Evolutionary conservation across 2,329 filamentous ascomycete species (phyloP), one percentile per base, ranked within the genome.

Genomic region (Alternaria infectoria): DNA sequence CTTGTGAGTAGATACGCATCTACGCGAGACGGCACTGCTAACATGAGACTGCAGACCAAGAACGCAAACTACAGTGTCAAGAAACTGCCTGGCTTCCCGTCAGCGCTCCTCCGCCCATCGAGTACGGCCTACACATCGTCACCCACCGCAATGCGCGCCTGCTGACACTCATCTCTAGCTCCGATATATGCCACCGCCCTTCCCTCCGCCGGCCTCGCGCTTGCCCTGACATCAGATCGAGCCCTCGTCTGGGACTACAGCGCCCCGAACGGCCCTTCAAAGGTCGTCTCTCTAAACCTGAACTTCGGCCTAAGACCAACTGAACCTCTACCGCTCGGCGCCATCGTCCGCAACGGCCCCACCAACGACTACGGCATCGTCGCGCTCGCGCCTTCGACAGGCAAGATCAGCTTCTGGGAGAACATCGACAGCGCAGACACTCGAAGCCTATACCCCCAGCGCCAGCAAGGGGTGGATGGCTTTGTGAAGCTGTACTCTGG

Each of bases 351-450:
- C 0, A 90, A 91, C 54, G 91, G 92, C 6, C 90, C 91, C 11
- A 90, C 90, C 5, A 88, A 89, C 52, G 92, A 97, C 70, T 91
- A 94, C 32, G 96, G 96, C 3, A 86, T 99, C 40, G 88, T 99
- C 26, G 87, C 97, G 40, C 86, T 98, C 40, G 92, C 95, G 82
- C 92, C 95, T 12, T 88, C 88, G 17, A 93, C 86, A 52, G 96
- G 96, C 56, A 94, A 90, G 79, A 89, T 98, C 56, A 90, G 93
- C 47, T 98, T 96, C 79, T 98, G 96, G 93, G 96, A 98, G 78
- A 96, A 93, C 43, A 92, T 98, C 67, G 93, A 95, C 59, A 93
- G 90, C 78, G 93, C 93, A 10, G 92, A 93, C 43, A 93, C 93
- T 1, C 86, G 96, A 59, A 92, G 92, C 66, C 88, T 96, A 44